Evolutionary conservation across 345 rosid genomes (phyloP).

Genomic region (Pugionium dolabratum): DNA sequence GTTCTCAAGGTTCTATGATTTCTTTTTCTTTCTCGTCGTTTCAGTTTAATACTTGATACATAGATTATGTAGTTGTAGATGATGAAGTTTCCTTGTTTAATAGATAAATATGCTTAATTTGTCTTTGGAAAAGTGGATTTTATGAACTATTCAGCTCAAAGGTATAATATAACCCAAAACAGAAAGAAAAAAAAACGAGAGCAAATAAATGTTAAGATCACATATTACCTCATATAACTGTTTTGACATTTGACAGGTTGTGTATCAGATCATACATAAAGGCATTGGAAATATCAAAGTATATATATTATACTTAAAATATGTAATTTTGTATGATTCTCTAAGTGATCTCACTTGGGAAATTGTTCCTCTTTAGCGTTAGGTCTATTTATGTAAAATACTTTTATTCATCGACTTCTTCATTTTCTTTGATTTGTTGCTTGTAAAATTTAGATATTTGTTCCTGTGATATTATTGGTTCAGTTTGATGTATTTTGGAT

Average conservation of each 20-base stretch:
- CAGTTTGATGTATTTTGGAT: not conserved
- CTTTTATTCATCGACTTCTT: not conserved
- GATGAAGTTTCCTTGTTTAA: too few relatives aligned
- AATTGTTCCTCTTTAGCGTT: slow-evolving; percentile 13
- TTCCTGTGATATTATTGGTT: not conserved
- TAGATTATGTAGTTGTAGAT: too few relatives aligned
- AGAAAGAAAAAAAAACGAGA: too few relatives aligned
- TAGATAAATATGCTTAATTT: too few relatives aligned
- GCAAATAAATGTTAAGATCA: not conserved
- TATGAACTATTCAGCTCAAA: too few relatives aligned
- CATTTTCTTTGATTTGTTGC: slow-evolving; percentile 13
- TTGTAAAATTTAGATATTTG: slow-evolving; percentile 14
- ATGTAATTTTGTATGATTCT: slow-evolving; percentile 19
- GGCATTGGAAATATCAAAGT: slow-evolving; percentile 18
- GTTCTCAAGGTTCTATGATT: too few relatives aligned
- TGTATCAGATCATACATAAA: slow-evolving; percentile 16
- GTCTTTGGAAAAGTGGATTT: too few relatives aligned
- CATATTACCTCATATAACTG: not conserved
- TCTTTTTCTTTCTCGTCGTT: too few relatives aligned
- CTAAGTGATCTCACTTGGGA: slow-evolving; percentile 7
- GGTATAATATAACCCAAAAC: too few relatives aligned
- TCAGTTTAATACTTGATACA: too few relatives aligned
- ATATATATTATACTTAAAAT: slow-evolving; percentile 9
- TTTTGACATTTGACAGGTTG: slow-evolving; percentile 9
- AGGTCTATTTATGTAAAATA: slow-evolving; percentile 27